phyloP scores from a whole-genome alignment of 768 basidiomycete genomes.

The Boletus edulis region DNA sequence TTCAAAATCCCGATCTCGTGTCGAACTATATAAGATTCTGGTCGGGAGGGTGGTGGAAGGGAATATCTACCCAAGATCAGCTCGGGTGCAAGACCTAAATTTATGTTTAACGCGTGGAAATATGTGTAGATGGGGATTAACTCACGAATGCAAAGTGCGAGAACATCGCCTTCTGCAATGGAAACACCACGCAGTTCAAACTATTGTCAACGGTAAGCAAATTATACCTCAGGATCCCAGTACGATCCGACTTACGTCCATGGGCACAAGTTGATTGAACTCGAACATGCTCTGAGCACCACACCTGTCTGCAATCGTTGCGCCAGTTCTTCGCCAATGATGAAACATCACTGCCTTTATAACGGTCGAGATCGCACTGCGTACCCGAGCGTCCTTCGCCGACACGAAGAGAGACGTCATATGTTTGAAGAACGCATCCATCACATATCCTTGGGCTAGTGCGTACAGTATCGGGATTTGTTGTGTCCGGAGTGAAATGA shows the following conservation, averaged over 20 bases:
- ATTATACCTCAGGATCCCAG: background rate
- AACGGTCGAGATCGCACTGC: background rate
- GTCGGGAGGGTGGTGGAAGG: background rate
- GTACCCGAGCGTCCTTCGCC: background rate
- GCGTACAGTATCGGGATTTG: background rate
- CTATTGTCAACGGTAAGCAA: background rate
- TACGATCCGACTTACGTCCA: background rate
- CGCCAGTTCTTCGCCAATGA: background rate
- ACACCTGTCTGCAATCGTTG: background rate
- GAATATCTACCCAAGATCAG: background rate
- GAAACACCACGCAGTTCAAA: background rate
- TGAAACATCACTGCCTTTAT: background rate
- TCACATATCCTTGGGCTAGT: background rate
- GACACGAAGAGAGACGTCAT: background rate
- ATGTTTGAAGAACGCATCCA: background rate
- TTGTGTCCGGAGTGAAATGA: background rate
- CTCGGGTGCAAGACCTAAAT: background rate
- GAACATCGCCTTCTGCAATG: background rate
- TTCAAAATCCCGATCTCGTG: background rate
- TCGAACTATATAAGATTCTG: background rate
- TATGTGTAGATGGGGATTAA: background rate
- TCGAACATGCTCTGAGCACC: background rate
- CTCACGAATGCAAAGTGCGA: background rate
- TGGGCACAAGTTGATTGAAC: background rate
- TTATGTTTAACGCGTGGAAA: background rate